Evolutionary conservation across 208 protist species (phyloP), one percentile per base, ranked within the genome.

Genomic region (Acanthamoeba culbertsoni): DNA sequence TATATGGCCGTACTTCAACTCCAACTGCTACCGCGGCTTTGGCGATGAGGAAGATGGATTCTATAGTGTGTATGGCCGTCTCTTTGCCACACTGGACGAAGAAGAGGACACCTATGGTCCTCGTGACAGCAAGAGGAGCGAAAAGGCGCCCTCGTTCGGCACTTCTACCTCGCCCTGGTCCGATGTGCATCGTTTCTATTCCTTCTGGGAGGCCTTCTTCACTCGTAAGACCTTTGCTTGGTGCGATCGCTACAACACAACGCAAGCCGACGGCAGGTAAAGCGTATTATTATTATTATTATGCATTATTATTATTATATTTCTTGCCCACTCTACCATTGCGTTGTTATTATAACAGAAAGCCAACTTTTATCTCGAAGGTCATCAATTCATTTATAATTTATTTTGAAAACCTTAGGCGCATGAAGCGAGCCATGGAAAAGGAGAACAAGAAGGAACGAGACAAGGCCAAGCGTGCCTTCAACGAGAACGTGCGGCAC

Each of bases 391-490:
- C 3, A 65, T 26, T 68, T 59, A 51, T 35, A 63, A 42, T 40
- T 48, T 2, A 18, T 37, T 55, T 59, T 48, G 43, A 48, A 31
- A 79, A 48, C 75, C 84, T 14, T 79, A 48, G 96, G 33, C 40
- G 92, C 31, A 93, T 97, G 18, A 95, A 93, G 75, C 77, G 96
- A 42, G 40, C 92, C 23, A 97, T 97, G 94, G 96, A 96, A 45
- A 97, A 97, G 68, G 96, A 97, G 45, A 97, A 97, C 53, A 59
- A 95, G 33, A 97, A 96, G 26, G 86, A 95, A 40, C 42, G 96
- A 23, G 28, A 33, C 1, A 93, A 91, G 37, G 89, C 73, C 20
- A 63, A 51, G 84, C 31, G 59, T 16, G 43, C 35, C 23, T 96
- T 91, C 45, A 96, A 97, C 42, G 95, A 95, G 23, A 84, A 84